Evolutionary conservation across 768 basidiomycete species (phyloP), one percentile per base, ranked within the genome.

Genomic region (Leucocoprinus sp.): DNA sequence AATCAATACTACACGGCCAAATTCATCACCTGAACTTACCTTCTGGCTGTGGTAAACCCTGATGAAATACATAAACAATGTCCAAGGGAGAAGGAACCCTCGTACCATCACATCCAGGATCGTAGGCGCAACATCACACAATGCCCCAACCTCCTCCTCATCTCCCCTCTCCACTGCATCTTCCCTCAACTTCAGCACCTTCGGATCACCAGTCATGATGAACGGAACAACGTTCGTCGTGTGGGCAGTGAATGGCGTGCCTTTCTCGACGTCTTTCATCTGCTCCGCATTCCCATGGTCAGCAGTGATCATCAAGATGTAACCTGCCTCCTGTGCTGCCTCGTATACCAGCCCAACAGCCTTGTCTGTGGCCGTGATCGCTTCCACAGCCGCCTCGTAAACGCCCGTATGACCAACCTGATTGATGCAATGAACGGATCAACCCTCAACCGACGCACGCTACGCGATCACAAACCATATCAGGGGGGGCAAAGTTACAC

Each of bases 401-500:
- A 84, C 67, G 49, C 93, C 93, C 0, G 93, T 96, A 65, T 95
- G 93, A 27, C 93, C 92, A 43, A 95, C 84, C 83, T 84, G 50
- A n/a, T 27, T 31, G 50, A n/a, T 27, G 9, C 6, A 14, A 31
- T 4, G 14, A n/a, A 31, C 4, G 3, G 4, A 31, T 12, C 31
- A n/a, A 14, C 6, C 5, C 12, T 31, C 4, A 31, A 12, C 31
- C 11, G n/a, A 8, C 9, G 9, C 4, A 31, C 11, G 11, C 4
- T 31, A 5, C 6, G 5, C n/a, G 31, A 31, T 9, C 24, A 40
- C 34, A 59, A 38, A 84, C 93, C 93, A 96, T 95, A 58, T 97
- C 93, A 3, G 93, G 93, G 27, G 93, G 93, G 3, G 93, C 93
- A 63, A 95, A 96, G 67, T 95, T 96, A 70, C 91, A 95, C 92